These are phyloP conservation scores for Taphrina communis DNA, from an alignment of 1,139 yeast species.

Conservation along the genomic window DNA sequence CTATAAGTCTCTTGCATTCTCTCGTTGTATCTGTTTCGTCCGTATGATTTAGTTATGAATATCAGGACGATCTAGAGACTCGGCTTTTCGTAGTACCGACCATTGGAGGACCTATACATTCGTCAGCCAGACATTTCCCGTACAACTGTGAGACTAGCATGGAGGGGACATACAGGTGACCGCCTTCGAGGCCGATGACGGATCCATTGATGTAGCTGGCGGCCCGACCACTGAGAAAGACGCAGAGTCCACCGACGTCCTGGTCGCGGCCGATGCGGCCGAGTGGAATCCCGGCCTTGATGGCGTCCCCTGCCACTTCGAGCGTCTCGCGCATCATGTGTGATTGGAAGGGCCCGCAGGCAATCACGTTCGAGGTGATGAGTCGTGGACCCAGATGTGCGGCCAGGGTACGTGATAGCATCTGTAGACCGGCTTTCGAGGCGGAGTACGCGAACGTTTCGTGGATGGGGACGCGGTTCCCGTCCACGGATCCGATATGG, in stretches of 20 bases:
- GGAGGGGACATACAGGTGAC: slow-evolving; percentile 49
- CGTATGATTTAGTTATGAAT: background rate
- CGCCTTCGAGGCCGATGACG: slow-evolving; percentile 80
- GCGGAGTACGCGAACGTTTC: slow-evolving; percentile 66
- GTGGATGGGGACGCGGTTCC: slow-evolving; percentile 45
- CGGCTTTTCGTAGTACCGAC: slow-evolving; percentile 24
- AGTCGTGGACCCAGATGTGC: slow-evolving; percentile 73
- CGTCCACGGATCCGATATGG: slow-evolving; percentile 69
- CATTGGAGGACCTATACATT: slow-evolving; percentile 10
- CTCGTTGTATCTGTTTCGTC: background rate
- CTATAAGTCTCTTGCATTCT: no score
- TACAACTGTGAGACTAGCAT: background rate
- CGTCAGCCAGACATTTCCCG: background rate
- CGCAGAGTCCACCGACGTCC: slow-evolving; percentile 65
- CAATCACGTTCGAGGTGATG: slow-evolving; percentile 70
- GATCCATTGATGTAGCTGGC: slow-evolving; percentile 71
- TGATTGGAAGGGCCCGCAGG: slow-evolving; percentile 84
- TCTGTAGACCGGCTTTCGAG: slow-evolving; percentile 78
- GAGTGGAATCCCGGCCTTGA: slow-evolving; percentile 60
- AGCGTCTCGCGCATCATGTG: slow-evolving; percentile 73
- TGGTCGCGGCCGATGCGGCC: slow-evolving; percentile 67
- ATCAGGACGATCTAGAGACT: background rate
- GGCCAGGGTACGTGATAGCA: slow-evolving; percentile 69
- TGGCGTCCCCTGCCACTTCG: slow-evolving; percentile 59
- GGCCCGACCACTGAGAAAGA: slow-evolving; percentile 65